Evolutionary conservation across 352 stramenopile genomes (phyloP).

Genomic region (Salisapilia sapeloensis): DNA sequence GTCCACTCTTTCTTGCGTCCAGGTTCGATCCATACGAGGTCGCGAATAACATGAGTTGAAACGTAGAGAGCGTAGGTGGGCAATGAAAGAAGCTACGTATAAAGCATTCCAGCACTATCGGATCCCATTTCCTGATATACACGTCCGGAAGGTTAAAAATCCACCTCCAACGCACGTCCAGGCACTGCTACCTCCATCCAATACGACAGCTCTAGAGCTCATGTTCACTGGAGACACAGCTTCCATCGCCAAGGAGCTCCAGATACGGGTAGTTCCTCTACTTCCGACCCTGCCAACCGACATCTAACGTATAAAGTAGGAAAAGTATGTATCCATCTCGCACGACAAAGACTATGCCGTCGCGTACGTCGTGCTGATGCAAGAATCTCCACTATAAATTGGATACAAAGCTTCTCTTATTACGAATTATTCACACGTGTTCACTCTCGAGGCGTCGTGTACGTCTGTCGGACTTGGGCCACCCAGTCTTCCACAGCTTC

Average conservation of each 20-base stretch:
- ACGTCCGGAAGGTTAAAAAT: conserved; percentile 6
- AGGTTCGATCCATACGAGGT: conserved; percentile 6
- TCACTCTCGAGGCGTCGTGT: conserved; percentile 23
- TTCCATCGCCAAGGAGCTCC: conserved; percentile 25
- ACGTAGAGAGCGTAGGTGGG: conserved; percentile 20
- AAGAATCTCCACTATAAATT: no score
- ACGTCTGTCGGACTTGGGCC: conserved; percentile 42
- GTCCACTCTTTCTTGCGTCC: conserved; percentile 44
- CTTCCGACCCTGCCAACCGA: background rate
- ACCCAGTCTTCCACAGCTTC: conserved; percentile 37
- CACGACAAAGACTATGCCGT: conserved; percentile 73
- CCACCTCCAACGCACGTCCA: conserved; percentile 6
- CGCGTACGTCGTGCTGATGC: conserved; percentile 59
- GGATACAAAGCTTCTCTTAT: conserved; percentile 7
- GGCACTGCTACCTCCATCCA: conserved; percentile 8
- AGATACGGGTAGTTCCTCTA: conserved; percentile 17
- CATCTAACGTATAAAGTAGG: conserved; percentile 8
- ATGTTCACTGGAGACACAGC: conserved; percentile 43
- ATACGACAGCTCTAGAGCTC: conserved; percentile 22
- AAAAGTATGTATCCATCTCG: conserved; percentile 50
- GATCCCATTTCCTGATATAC: conserved; percentile 64
- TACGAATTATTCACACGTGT: conserved; percentile 33
- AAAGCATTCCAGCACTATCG: conserved; percentile 72
- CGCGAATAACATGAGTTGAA: background rate
- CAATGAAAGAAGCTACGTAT: conserved; percentile 66